Base-by-base conservation (phyloP, 2,329 filamentous ascomycete species). In the Colletotrichum sansevieriae region DNA sequence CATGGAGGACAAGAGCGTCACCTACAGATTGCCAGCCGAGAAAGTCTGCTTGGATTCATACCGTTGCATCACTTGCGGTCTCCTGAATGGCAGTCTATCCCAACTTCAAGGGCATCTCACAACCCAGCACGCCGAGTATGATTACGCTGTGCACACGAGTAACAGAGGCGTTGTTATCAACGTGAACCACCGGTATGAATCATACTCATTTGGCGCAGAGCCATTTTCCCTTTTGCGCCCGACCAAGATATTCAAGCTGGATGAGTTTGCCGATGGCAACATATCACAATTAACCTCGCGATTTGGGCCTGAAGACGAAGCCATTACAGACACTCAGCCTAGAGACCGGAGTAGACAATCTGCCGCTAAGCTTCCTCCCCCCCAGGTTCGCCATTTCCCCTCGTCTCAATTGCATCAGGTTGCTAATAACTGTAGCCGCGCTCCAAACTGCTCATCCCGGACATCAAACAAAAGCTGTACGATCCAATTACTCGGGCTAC, bases 401-500 rank as follows among this genome's bases (percentile, higher is more conserved):
- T 4, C 7, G 6, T 9, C 12, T 51, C 9, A 4, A 25, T n/a
- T 7, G 10, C 18, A 12, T 51, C 29, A 46, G 13, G 47, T 57
- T 46, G 22, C 63, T 56, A 15, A 70, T 57, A 52, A 10, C 10
- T 22, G 37, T 22, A 70, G 63, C 57, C 56, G 37, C 49, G 41
- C 56, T 63, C 67, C 7, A 68, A 54, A 52, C 74, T 83, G 25
- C 63, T 83, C 25, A 82, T 88, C 39, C 87, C 86, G 8, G 75
- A 82, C 4, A 86, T 82, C 9, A 82, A 81, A 29, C 84, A 87
- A 64, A 82, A 83, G 7, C 81, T 89, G n/a, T 89, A 84, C 68
- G 86, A 89, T 73, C 83, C 85, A 2, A 80, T 88, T 11, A 88
- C 85, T 77, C 88, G 87, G 73, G 81, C 83, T 9, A 78, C 78